phyloP scores from a whole-genome alignment of 139 green algal species.

The Haematococcus lacustris region DNA sequence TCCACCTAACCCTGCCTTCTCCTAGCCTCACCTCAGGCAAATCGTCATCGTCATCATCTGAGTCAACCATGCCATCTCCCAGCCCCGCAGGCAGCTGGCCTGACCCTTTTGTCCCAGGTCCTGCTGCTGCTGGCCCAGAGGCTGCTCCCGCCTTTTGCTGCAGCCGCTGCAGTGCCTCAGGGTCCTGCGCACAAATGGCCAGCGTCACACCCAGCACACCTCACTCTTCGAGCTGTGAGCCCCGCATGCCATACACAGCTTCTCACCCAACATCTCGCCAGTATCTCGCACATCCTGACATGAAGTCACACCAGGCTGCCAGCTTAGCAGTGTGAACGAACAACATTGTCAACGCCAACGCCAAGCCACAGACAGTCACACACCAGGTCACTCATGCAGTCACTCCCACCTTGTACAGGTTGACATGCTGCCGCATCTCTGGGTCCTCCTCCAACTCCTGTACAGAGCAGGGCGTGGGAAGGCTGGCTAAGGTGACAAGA shows the following conservation, averaged over 20 bases:
- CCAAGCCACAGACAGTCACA: neutral
- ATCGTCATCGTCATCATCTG: slow-evolving; percentile 42
- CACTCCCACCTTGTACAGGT: slow-evolving; percentile 55
- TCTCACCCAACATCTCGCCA: neutral
- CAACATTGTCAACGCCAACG: neutral
- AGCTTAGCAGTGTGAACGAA: no score
- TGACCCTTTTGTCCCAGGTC: neutral
- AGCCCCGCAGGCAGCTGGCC: neutral
- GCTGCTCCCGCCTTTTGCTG: neutral
- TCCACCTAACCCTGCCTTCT: neutral
- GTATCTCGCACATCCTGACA: neutral
- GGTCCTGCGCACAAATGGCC: neutral
- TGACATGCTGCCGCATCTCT: slow-evolving; percentile 35
- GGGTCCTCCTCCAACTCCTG: slow-evolving; percentile 54
- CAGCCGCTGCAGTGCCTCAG: neutral
- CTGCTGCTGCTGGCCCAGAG: slow-evolving; percentile 5
- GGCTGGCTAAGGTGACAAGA: no score
- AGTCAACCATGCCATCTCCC: slow-evolving; percentile 7
- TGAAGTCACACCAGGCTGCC: neutral
- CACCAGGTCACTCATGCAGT: slow-evolving; percentile 69
- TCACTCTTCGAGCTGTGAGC: neutral
- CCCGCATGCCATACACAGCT: neutral
- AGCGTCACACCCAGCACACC: neutral
- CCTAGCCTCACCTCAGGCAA: slow-evolving; percentile 26
- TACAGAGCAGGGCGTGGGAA: no score